Evolutionary conservation across 2,329 filamentous ascomycete species (phyloP), one percentile per base, ranked within the genome.

Genomic region (Cercospora brassicicola): DNA sequence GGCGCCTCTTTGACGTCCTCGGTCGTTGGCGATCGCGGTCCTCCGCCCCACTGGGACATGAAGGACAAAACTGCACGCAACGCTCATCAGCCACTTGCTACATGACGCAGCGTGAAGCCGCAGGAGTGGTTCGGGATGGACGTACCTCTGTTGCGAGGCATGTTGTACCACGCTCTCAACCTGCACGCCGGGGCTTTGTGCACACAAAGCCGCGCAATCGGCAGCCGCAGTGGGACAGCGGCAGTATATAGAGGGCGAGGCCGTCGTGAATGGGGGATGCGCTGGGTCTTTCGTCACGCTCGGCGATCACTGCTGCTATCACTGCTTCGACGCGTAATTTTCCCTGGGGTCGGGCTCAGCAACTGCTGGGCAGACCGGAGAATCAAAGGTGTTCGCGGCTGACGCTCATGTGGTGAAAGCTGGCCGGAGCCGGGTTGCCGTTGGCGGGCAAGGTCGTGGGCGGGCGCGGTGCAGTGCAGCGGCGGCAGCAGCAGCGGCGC

Each of bases 31-130:
- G 79, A 77, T 74, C 79, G 77, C 73, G 81, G 73, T 70, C 13
- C 56, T 42, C 81, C 74, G 76, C 90, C 90, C 84, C 91, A 89
- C 81, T 90, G 88, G 80, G 91, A 93, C 87, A 96, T 94, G 82
- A 96, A 96, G 75, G 92, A 96, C 75, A 93, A 85, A 66, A 96
- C 93, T 96, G 80, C 30, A 55, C 31, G 61, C 48, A 45, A 20
- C 18, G 28, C 30, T 59, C 13, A 63, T 68, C 59, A 70, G 67
- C 61, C 67, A 61, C 48, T 42, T 62, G 36, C 23, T 30, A 33
- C 20, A 57, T 57, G 53, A 30, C 53, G 53, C 53, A 30, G 51
- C 18, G 33, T 30, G 65, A 53, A 57, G 39, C 61, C 67, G 59
- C 67, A 60, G 62, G 23, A 62, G 33, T 59, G 65, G 69, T 57